Percentiles rank a stretch among this genome's conserved stretches.
These are phyloP conservation scores for Globisporangium yorkense DNA, from an alignment of 352 stramenopile genomes.

Conservation along the genomic window DNA sequence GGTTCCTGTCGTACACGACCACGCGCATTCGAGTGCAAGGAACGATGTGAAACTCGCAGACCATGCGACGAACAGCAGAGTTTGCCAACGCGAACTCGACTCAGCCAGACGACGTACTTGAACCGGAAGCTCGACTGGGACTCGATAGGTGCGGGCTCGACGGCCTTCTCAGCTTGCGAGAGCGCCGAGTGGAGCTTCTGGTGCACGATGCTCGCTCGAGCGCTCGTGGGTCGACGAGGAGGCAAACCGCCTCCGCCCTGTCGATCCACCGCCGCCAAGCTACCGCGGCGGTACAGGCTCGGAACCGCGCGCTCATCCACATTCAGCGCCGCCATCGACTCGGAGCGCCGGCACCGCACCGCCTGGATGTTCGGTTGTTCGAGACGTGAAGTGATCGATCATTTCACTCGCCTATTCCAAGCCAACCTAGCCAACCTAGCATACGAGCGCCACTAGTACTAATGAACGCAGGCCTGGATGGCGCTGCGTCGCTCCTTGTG, in stretches of 20 bases:
- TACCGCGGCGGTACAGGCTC: neutral
- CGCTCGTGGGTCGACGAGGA: conserved; percentile 13
- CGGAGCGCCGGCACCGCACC: too few species aligned
- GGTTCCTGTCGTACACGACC: conserved; percentile 2
- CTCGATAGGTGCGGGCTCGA: conserved; percentile 17
- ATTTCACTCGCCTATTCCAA: too few species aligned
- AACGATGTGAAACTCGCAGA: neutral
- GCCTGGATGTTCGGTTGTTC: neutral
- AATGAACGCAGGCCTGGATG: conserved; percentile 10
- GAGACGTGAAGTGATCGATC: too few species aligned
- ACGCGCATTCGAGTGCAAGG: neutral
- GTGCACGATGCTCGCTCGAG: conserved; percentile 40
- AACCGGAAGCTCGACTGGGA: conserved; percentile 18
- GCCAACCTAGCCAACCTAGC: neutral
- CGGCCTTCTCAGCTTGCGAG: conserved; percentile 38
- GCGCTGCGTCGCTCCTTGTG: conserved; percentile 28
- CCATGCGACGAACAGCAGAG: neutral
- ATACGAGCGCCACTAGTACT: conserved; percentile 11
- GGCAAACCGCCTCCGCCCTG: neutral
- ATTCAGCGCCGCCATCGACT: conserved; percentile 10
- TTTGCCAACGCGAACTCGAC: neutral
- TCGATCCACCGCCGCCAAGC: neutral
- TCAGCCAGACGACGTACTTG: neutral
- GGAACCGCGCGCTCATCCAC: neutral
- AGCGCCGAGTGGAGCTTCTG: conserved; percentile 64